phyloP scores from a whole-genome alignment of 1,284 basidiomycete genomes.

The Rhodotorula sp. region DNA sequence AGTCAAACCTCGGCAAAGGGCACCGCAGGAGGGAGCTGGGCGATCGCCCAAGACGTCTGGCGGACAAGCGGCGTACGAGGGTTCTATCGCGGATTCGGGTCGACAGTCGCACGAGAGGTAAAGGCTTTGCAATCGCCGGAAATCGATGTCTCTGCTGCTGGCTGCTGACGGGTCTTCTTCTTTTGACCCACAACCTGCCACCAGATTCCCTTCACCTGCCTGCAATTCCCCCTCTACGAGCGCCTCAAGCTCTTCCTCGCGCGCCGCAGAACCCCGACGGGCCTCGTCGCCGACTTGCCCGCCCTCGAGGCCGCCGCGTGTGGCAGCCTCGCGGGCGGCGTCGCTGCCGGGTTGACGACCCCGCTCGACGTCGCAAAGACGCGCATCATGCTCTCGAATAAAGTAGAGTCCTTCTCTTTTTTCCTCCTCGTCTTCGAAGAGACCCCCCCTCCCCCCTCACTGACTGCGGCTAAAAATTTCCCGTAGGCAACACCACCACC shows the following conservation, averaged over 20 bases:
- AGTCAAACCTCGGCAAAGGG: constrained; percentile 73
- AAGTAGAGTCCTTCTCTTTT: not conserved
- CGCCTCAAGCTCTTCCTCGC: constrained; percentile 70
- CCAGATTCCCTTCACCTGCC: constrained; percentile 93
- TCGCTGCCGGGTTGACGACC: constrained; percentile 86
- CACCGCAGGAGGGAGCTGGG: constrained; percentile 45
- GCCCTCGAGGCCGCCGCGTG: constrained; percentile 82
- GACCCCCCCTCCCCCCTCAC: too few relatives aligned
- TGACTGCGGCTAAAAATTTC: not conserved
- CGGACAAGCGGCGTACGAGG: constrained; percentile 62
- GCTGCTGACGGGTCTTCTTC: not conserved
- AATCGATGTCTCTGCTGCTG: too few relatives aligned
- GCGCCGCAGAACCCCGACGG: constrained; percentile 21
- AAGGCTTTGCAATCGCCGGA: constrained; percentile 31
- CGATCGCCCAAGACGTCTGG: constrained; percentile 49
- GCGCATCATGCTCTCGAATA: constrained; percentile 76
- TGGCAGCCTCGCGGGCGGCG: constrained; percentile 84
- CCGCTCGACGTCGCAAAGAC: constrained; percentile 97
- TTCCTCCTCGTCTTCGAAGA: not conserved
- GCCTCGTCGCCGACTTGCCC: constrained; percentile 52
- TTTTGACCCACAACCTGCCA: too few relatives aligned
- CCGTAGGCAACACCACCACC: constrained; percentile 2
- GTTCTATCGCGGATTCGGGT: constrained; percentile 75
- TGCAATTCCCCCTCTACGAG: constrained; percentile 97
- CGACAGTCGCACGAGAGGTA: constrained; percentile 74